Evolutionary conservation across 176 grass and related monocot species (phyloP), one percentile per base, ranked within the genome.

Genomic region (Oryza nivara): DNA sequence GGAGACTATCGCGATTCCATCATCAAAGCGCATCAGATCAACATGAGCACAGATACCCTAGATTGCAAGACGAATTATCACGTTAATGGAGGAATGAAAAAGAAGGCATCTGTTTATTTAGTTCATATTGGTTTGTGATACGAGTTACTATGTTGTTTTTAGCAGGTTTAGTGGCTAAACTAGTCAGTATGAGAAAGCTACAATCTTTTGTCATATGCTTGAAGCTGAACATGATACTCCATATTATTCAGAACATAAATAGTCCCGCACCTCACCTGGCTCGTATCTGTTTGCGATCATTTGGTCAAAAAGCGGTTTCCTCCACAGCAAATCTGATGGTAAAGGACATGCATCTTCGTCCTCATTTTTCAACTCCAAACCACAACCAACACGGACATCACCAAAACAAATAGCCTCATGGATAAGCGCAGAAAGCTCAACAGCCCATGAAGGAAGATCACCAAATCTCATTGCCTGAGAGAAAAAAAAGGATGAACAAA

Each of bases 391-490:
- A 88, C 47, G 7, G 52, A 87, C 77, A 12, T 88, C 34, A 71
- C 91, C 83, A 67, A 70, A 25, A 79, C 96, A 92, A 32, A 92
- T 72, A 79, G 91, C 91, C 86, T 90, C 86, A 34, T 25, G 83
- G 56, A 94, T 78, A 65, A 93, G 87, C 35, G 43, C 28, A 74
- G 93, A 90, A 70, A 98, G 89, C 69, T 98, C 83, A 5, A 86
- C 20, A 54, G 85, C 88, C 96, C 93, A 90, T 58, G 87, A 65
- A 17, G 93, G 93, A 67, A 98, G 93, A 78, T 98, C 83, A 17
- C 96, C 96, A 79, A 95, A 98, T 86, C 91, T 90, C 93, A 98
- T 95, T 72, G 96, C 89, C 91, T 98, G 46, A 72, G 2, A 81
- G 67, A 23, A 46, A 36, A 36, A 36, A 20, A 14, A 34, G 79